These are phyloP conservation scores for Vinca major DNA, from an alignment of 305 asterid genomes.

Conservation along the genomic window DNA sequence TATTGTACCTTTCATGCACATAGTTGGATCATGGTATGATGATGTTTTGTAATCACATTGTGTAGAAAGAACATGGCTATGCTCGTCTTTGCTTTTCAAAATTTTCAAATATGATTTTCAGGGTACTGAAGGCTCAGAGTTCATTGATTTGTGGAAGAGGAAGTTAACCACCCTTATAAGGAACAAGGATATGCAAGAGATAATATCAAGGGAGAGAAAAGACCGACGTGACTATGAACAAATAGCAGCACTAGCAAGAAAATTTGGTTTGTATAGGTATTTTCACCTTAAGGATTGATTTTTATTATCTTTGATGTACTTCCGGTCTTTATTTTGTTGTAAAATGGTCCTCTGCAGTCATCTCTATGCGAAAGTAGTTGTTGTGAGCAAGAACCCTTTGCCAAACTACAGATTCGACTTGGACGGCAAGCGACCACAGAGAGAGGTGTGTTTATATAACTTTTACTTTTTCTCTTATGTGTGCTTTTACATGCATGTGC, in stretches of 20 bases:
- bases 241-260: conserved; percentile 70
- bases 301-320: conserved; percentile 3
- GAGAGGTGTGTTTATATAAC: conserved; percentile 59
- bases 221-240: conserved; percentile 76
- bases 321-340: conserved; percentile 5
- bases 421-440: conserved; percentile 91
- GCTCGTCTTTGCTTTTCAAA: not conserved
- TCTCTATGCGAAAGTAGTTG: conserved; percentile 62
- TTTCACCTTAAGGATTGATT: conserved; percentile 2
- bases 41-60: not conserved
- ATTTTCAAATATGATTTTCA: conserved; percentile 25
- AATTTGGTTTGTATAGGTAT: conserved; percentile 81
- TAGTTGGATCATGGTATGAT: not conserved
- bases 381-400: conserved; percentile 85
- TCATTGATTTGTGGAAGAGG: conserved; percentile 50
- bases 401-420: conserved; percentile 94
- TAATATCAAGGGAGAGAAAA: conserved; percentile 81
- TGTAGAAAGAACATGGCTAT: not conserved
- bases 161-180: conserved; percentile 49
- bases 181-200: conserved; percentile 53
- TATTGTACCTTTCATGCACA: not conserved
- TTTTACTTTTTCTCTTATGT: not conserved
- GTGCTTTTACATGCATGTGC: conserved; percentile 9
- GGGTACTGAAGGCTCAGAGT: conserved; percentile 44
- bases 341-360: conserved; percentile 48